Evolutionary conservation across 2,329 filamentous ascomycete genomes (phyloP).

Genomic region (Phialophora tarda): DNA sequence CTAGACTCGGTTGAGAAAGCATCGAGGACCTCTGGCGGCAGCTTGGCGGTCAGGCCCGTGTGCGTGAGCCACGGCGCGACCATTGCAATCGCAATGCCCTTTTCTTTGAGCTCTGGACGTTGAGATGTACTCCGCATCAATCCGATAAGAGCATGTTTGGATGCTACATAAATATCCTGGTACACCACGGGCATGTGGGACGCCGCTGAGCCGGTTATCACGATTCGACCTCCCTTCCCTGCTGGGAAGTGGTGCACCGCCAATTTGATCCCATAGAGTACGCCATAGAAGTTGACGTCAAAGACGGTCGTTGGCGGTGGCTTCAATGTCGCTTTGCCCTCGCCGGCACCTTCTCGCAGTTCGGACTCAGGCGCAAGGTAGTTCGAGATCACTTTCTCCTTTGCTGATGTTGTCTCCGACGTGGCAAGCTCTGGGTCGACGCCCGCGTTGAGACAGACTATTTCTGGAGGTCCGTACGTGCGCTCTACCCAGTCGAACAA

Average conservation of each 20-base stretch:
- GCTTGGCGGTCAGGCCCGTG: conserved; percentile 10
- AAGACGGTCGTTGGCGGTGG: conserved; percentile 11
- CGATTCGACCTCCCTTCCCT: conserved; percentile 5
- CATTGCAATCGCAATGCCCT: conserved; percentile 9
- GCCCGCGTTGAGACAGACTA: conserved; percentile 19
- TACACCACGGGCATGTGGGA: conserved; percentile 7
- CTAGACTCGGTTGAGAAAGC: conserved; percentile 2
- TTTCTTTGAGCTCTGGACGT: conserved; percentile 8
- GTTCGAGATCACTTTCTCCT: conserved; percentile 10
- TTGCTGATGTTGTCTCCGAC: not conserved
- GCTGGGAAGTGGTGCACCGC: conserved; percentile 10
- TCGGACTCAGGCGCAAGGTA: conserved; percentile 8
- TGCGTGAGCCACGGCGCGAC: conserved; percentile 15
- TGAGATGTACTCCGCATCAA: conserved; percentile 12
- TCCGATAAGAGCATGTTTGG: conserved; percentile 16
- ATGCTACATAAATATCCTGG: conserved; percentile 14
- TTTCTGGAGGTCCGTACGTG: conserved; percentile 8
- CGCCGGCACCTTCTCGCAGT: not conserved
- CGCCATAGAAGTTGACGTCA: conserved; percentile 20
- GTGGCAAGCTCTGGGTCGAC: conserved; percentile 14
- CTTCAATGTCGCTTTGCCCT: not conserved
- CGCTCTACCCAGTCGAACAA: conserved; percentile 7
- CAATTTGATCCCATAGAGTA: conserved; percentile 16
- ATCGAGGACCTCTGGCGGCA: conserved; percentile 1
- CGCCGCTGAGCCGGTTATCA: conserved; percentile 14